Percentiles rank a stretch among this genome's conserved stretches.
Evolutionary conservation across 2,329 filamentous ascomycete genomes (phyloP).

Genomic region (Dactylellina leptospora): DNA sequence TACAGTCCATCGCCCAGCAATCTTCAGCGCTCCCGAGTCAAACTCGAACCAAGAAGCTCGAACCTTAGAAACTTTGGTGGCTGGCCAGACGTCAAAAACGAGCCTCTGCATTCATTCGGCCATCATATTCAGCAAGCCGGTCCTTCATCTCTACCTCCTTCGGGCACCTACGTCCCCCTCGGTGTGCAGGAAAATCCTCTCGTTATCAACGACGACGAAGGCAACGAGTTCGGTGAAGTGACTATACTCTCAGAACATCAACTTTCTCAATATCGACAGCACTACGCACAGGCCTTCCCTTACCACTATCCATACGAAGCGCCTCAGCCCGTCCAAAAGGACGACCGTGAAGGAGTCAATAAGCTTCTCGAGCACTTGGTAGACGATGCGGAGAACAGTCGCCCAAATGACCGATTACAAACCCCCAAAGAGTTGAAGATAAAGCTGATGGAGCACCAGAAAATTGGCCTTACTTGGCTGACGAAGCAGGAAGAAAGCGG

Average conservation of each 20-base stretch:
- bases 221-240: constrained; percentile 1
- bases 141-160: neutral
- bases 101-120: neutral
- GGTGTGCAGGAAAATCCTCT: constrained; percentile 9
- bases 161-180: neutral
- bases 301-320: neutral
- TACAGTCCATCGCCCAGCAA: too few relatives aligned
- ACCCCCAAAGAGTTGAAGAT: constrained; percentile 75
- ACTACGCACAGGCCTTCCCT: neutral
- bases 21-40: constrained; percentile 22
- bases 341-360: constrained; percentile 31
- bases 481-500: constrained; percentile 75
- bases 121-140: neutral
- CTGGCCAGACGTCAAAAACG: constrained; percentile 17
- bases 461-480: constrained; percentile 79
- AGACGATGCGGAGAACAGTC: constrained; percentile 61
- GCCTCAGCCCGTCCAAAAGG: neutral
- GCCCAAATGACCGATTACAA: constrained; percentile 69
- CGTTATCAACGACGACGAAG: constrained; percentile 17
- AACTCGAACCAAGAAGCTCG: constrained; percentile 2
- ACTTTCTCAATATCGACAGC: neutral
- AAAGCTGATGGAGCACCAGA: constrained; percentile 81
- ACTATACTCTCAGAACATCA: neutral
- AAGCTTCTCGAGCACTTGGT: constrained; percentile 54
- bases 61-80: neutral